Conservation (phyloP, 1,284 basidiomycete species). For the Ustilago lituana region DNA sequence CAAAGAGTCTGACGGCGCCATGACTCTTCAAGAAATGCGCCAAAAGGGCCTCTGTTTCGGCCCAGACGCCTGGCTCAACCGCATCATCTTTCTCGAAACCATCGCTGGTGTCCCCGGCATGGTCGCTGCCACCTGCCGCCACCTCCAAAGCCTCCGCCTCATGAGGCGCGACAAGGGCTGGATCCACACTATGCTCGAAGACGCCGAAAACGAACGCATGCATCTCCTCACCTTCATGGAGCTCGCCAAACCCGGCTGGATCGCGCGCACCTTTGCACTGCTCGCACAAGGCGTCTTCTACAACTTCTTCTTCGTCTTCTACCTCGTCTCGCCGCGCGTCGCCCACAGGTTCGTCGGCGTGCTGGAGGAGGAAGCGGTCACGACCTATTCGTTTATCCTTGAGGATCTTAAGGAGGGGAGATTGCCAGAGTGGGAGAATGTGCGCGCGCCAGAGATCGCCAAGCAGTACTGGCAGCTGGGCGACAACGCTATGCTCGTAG, state of each 20-base stretch:
- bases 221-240: constrained; percentile 54
- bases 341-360: constrained; percentile 95
- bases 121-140: constrained; percentile 87
- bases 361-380: constrained; percentile 92
- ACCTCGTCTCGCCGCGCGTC: constrained; percentile 80
- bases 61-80: constrained; percentile 55
- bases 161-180: constrained; percentile 58
- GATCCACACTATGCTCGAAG: constrained; percentile 59
- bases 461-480: constrained; percentile 86
- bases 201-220: constrained; percentile 61
- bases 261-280: constrained; percentile 31
- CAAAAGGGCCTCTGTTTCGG: constrained; percentile 51
- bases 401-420: constrained; percentile 83
- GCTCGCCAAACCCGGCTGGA: constrained; percentile 40
- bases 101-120: constrained; percentile 87
- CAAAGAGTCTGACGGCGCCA: constrained; percentile 12
- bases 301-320: constrained; percentile 72
- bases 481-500: constrained; percentile 78
- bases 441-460: constrained; percentile 84
- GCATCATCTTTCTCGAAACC: constrained; percentile 68
- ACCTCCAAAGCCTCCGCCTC: constrained; percentile 68
- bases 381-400: constrained; percentile 77
- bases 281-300: constrained; percentile 74
- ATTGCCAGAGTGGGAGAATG: constrained; percentile 81
- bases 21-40: constrained; percentile 57